Conservation (phyloP, 495 filamentous ascomycete genomes). For the Parathielavia appendiculata region DNA sequence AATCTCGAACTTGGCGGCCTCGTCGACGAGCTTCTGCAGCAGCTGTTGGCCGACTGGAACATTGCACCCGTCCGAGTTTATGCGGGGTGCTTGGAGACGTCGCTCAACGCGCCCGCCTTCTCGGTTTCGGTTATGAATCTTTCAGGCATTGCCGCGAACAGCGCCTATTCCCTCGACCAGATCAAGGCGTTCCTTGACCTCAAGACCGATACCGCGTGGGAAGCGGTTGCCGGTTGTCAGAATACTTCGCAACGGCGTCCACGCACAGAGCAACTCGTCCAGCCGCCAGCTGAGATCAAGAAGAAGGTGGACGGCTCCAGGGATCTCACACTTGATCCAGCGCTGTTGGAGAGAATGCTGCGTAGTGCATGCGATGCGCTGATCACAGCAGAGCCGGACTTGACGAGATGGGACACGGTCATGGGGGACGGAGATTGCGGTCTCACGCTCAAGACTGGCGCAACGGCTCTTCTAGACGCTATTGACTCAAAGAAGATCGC, state of each 20-base stretch:
- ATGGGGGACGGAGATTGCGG: constrained; percentile 66
- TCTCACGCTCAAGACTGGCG: constrained; percentile 51
- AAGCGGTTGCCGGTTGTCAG: constrained; percentile 41
- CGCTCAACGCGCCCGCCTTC: constrained; percentile 59
- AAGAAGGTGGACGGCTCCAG: constrained; percentile 33
- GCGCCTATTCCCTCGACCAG: constrained; percentile 39
- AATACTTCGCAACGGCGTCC: constrained; percentile 25
- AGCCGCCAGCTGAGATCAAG: constrained; percentile 31
- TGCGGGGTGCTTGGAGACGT: constrained; percentile 52
- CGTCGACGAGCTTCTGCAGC: constrained; percentile 47
- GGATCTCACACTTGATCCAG: constrained; percentile 43
- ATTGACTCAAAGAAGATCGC: constrained; percentile 32
- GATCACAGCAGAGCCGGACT: constrained; percentile 51
- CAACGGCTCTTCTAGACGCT: constrained; percentile 38
- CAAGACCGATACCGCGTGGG: constrained; percentile 51
- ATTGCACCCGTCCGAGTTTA: constrained; percentile 41
- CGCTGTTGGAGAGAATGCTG: constrained; percentile 45
- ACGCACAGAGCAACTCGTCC: constrained; percentile 41
- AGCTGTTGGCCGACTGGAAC: constrained; percentile 41
- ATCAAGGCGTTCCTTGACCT: constrained; percentile 51
- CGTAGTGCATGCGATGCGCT: constrained; percentile 47
- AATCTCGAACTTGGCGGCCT: constrained; percentile 57
- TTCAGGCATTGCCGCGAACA: constrained; percentile 43
- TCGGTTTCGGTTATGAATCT: constrained; percentile 56
- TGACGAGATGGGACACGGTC: constrained; percentile 58